Evolutionary conservation across 2,329 filamentous ascomycete species (phyloP).

Genomic region (Aspergillus sp.): DNA sequence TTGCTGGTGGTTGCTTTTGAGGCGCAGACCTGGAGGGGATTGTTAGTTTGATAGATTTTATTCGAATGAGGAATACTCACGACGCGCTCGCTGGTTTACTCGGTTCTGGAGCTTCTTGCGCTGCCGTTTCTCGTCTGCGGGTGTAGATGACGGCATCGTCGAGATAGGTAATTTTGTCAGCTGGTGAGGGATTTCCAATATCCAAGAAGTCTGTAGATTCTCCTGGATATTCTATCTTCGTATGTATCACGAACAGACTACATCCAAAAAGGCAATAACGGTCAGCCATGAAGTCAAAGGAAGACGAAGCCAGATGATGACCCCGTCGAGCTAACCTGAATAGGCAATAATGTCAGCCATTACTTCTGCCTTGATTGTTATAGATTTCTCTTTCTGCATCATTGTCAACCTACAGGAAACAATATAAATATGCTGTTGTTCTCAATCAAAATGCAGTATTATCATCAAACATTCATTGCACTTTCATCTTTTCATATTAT

Average conservation of each 20-base stretch:
- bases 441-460: not conserved
- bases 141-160: not conserved
- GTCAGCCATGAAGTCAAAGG: not conserved
- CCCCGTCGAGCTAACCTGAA: not conserved
- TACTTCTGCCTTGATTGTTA: too few species aligned
- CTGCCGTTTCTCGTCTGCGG: constrained; percentile 4
- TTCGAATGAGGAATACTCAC: not conserved
- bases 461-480: not conserved
- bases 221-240: not conserved
- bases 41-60: not conserved
- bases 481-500: not conserved
- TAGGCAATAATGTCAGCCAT: constrained; percentile 2
- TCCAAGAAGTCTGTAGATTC: not conserved
- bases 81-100: constrained; percentile 19
- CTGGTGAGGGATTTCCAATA: too few species aligned
- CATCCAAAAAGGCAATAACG: not conserved
- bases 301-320: not conserved
- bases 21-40: constrained; percentile 4
- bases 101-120: constrained; percentile 19
- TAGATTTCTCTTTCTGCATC: not conserved
- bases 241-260: not conserved
- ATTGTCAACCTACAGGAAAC: not conserved
- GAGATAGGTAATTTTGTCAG: not conserved
- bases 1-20: not conserved
- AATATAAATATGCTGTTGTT: not conserved